Evolutionary conservation across 2,329 filamentous ascomycete species (phyloP), one percentile per base, ranked within the genome.

Genomic region (Claviceps spartinae): DNA sequence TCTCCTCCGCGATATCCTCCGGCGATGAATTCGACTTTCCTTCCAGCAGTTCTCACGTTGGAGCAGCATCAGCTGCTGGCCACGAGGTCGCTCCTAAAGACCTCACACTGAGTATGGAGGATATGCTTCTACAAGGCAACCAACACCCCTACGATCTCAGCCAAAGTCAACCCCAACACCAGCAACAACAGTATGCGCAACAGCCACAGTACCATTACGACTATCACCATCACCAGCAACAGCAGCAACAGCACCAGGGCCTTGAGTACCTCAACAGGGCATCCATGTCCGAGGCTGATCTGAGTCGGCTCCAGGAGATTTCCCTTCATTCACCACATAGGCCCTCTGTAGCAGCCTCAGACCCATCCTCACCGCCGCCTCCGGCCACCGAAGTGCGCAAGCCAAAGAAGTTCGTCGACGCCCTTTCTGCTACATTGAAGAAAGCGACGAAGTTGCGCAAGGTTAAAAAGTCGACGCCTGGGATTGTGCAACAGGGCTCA

Each of bases 201-300:
- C 18, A 24, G 41, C 41, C 13, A 41, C 14, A 18, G 38, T n/a
- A n/a, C 16, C 14, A 41, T n/a, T 14, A 26, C 13, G 7, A 26
- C 1, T 20, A 22, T 11, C 41, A 43, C 0, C 20, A 22, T 4
- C 18, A 5, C 9, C 20, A 43, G 11, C 41, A 20, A 0, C 45
- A 49, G 0, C 48, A 49, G 1, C 40, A 44, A 4, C 48, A 50
- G 4, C 50, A 54, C 7, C 58, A 60, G 18, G 58, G 11, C 22
- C 54, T 58, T 37, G 55, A 58, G 5, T 55, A 58, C 49, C 54
- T 65, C 13, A 63, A 63, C 41, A 63, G 63, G 14, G 67, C 62
- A 24, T 72, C 70, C 53, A 70, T 75, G 61, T 74, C 72, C 3
- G 72, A 75, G 55, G 70, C 70, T 40, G 72, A 74, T 57, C 63